phyloP scores from a whole-genome alignment of 805 yeast species.

The Blastobotrys mokoenaii region DNA sequence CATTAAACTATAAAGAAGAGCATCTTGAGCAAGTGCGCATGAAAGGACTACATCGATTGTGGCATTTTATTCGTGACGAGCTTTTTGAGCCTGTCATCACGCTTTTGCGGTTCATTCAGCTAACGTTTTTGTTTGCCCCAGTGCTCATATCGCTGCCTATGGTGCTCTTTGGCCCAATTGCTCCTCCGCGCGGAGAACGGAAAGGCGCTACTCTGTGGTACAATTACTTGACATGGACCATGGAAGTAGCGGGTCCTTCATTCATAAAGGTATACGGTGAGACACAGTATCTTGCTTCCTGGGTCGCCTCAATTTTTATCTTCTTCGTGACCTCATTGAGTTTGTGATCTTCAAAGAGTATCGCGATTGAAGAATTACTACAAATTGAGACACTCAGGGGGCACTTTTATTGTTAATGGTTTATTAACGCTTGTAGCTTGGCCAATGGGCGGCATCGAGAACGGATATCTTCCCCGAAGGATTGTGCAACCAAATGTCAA shows the following conservation, averaged over 20 bases:
- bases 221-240: conserved; percentile 47
- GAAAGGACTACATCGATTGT: conserved; percentile 4
- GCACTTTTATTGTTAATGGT: conserved; percentile 1
- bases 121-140: conserved; percentile 62
- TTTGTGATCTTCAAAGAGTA: neutral
- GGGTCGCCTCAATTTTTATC: conserved; percentile 3
- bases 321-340: neutral
- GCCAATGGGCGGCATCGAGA: conserved; percentile 99
- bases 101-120: conserved; percentile 57
- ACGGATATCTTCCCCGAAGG: conserved; percentile 82
- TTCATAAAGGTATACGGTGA: conserved; percentile 34
- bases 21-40: neutral
- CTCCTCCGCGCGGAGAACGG: conserved; percentile 33
- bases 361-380: neutral
- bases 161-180: conserved; percentile 37
- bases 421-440: conserved; percentile 36
- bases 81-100: conserved; percentile 65
- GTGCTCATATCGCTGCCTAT: conserved; percentile 59
- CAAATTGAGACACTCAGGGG: neutral
- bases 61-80: conserved; percentile 23
- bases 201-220: conserved; percentile 70
- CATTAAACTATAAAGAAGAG: neutral
- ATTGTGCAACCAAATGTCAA: conserved; percentile 67
- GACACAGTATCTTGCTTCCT: conserved; percentile 9
- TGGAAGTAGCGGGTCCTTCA: conserved; percentile 88